phyloP scores from a whole-genome alignment of 305 asterid species.

The Solanum hybrid region DNA sequence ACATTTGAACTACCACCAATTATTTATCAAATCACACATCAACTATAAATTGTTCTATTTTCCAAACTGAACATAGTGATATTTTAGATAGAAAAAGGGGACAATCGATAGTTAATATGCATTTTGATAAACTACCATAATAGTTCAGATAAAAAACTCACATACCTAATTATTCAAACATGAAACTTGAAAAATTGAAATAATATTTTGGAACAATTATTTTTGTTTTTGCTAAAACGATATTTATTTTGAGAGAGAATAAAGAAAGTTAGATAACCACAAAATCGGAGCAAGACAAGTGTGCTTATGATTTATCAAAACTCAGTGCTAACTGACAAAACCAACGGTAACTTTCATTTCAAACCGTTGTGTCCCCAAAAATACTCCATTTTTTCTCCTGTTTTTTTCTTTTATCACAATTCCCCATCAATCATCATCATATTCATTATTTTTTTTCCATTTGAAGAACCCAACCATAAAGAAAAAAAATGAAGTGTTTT shows the following conservation, averaged over 20 bases:
- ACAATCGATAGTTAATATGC: rapidly evolving
- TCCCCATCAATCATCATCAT: slow-evolving; percentile 6
- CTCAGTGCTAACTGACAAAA: neutral
- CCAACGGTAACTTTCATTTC: slow-evolving; percentile 8
- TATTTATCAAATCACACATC: neutral
- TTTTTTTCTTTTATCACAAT: neutral
- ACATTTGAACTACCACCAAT: rapidly evolving
- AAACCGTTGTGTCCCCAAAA: neutral
- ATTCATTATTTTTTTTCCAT: neutral
- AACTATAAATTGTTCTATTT: neutral
- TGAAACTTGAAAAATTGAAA: neutral
- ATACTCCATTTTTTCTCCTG: neutral
- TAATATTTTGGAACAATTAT: too few species aligned
- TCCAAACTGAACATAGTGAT: neutral
- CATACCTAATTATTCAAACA: neutral
- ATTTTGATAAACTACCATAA: neutral
- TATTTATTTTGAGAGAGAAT: neutral
- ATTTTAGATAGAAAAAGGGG: neutral
- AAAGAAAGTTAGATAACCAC: neutral
- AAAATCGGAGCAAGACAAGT: neutral
- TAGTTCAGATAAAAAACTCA: too few species aligned
- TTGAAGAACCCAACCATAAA: neutral
- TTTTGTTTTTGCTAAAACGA: too few species aligned
- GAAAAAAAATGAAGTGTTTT: slow-evolving; percentile 35
- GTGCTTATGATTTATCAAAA: neutral